phyloP scores from a whole-genome alignment of 805 yeast genomes.

The Wickerhamiella australiensis region DNA sequence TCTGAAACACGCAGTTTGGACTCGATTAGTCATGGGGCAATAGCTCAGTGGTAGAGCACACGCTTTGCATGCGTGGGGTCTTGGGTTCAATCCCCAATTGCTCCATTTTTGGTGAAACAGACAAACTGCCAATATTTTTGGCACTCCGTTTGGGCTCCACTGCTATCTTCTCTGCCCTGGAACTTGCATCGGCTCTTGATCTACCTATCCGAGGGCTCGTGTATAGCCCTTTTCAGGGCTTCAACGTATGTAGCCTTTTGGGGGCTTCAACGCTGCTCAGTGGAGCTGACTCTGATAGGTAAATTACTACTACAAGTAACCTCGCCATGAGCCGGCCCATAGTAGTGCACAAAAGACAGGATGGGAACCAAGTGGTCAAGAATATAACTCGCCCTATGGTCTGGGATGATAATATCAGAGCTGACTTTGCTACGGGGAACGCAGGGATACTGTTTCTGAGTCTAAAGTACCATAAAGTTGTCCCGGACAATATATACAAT shows the following conservation, averaged over 20 bases:
- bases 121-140: too few relatives aligned
- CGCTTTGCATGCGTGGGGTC: constrained; percentile 21
- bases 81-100: constrained; percentile 20
- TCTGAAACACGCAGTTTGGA: not conserved
- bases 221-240: too few relatives aligned
- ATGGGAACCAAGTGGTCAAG: constrained; percentile 25
- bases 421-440: constrained; percentile 30
- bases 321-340: constrained; percentile 10
- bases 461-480: constrained; percentile 28
- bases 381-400: constrained; percentile 19
- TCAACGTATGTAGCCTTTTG: too few relatives aligned
- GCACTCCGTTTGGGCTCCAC: too few relatives aligned
- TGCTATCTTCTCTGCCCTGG: too few relatives aligned
- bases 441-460: constrained; percentile 27
- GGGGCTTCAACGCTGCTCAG: too few relatives aligned
- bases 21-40: constrained; percentile 13
- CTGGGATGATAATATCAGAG: constrained; percentile 25
- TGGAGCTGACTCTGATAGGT: too few relatives aligned
- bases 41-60: constrained; percentile 21
- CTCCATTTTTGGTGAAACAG: constrained; percentile 11
- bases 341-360: constrained; percentile 21
- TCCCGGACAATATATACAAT: constrained; percentile 33
- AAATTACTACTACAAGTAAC: too few relatives aligned
- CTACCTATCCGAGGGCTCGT: too few relatives aligned
- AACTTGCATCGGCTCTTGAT: too few relatives aligned